A percentile compares a stretch with the other conserved stretches of the same genome.
Conservation (phyloP, 2,329 filamentous ascomycete species). For the Chaetomiaceae sp. region DNA sequence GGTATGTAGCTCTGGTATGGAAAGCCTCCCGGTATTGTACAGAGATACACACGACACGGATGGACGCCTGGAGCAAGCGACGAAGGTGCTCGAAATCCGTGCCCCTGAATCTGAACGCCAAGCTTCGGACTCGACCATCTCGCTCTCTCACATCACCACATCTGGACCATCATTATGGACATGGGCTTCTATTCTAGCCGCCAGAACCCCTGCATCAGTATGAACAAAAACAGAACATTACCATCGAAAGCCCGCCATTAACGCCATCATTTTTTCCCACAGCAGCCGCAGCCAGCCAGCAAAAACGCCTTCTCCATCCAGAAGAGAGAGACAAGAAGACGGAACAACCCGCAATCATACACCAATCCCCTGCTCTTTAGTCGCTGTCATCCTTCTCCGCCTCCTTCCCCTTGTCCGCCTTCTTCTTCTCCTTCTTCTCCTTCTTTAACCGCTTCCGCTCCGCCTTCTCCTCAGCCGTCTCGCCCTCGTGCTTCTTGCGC, state of each 20-base stretch:
- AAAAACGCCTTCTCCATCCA: constrained; percentile 10
- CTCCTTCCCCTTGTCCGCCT: constrained; percentile 38
- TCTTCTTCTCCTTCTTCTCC: constrained; percentile 58
- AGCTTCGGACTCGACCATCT: too few species aligned
- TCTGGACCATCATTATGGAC: neutral
- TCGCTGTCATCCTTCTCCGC: constrained; percentile 48
- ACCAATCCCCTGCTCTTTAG: constrained; percentile 46
- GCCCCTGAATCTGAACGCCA: too few species aligned
- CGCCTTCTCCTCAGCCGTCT: constrained; percentile 65
- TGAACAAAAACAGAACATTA: constrained; percentile 6
- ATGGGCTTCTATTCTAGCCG: neutral
- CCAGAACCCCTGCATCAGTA: neutral
- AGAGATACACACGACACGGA: too few species aligned
- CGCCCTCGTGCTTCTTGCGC: constrained; percentile 74
- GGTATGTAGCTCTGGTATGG: too few species aligned
- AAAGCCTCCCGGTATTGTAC: too few species aligned
- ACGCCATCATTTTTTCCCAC: constrained; percentile 16
- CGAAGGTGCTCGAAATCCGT: too few species aligned
- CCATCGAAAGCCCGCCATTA: neutral
- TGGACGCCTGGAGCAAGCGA: too few species aligned
- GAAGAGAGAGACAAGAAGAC: constrained; percentile 11
- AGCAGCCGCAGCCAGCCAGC: constrained; percentile 11
- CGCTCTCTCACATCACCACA: neutral
- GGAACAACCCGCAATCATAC: constrained; percentile 21
- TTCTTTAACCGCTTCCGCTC: constrained; percentile 47